Base-by-base conservation (phyloP, 2,329 filamentous ascomycete genomes). In the Monosporascus sp. region DNA sequence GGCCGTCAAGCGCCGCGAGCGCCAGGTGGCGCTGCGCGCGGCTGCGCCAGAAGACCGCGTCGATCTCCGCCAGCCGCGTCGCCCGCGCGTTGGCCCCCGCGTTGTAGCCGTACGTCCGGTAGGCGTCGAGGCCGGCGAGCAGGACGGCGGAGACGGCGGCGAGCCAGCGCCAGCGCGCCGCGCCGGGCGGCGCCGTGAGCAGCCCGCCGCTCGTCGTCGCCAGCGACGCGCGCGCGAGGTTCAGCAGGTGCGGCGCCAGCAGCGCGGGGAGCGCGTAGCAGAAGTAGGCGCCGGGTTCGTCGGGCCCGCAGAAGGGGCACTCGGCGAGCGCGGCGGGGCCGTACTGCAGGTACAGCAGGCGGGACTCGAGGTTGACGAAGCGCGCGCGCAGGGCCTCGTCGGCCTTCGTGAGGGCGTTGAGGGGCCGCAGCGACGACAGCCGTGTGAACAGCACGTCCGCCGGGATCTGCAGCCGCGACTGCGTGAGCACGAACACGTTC, bases 381-480 rank as follows among this genome's bases (percentile, higher is more conserved):
- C 86, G 86, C 25, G 75, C 72, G 50, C 84, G 80, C 9, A 97
- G 78, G 24, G 78, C 72, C 49, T 82, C 76, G 71, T 97, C 92
- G 14, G 68, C 55, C 0, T 72, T 57, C 0, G 82, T 86, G 2
- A 89, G 76, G 9, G 61, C 59, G 41, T 62, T 61, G 48, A 24
- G 60, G 0, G 79, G 74, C 0, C 86, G 80, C 1, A 86, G 65
- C 2, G 77, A 69, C 4, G 78, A 71, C 9, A 97, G 79, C 17
- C 93, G 88, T 54, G 81, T 83, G 71, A 96, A 94, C 56, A 97
- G 79, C 36, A 95, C 86, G 65, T 93, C 89, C 43, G 83, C 86
- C n/a, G 90, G 86, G 43, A 89, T 93, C 64, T 91, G 88, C 18
- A 97, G 83, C 36, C 92, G 89, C 49, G 90, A 94, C 53, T 85